Evolutionary conservation across 108 stramenopile species (phyloP).

Genomic region (Pinguiococcus pyrenoidosus): DNA sequence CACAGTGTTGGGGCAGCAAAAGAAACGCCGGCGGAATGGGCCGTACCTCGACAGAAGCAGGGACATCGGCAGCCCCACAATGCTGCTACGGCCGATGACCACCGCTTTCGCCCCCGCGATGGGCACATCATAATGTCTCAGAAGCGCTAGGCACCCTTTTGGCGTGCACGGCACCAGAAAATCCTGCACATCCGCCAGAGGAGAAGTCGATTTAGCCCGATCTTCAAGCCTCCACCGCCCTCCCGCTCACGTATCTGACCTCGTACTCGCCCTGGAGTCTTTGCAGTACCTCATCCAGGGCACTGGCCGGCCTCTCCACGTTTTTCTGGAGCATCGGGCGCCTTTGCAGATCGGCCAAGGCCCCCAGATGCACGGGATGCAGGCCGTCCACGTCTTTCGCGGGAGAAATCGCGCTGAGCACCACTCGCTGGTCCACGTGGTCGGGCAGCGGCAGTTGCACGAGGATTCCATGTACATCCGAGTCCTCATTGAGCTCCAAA

Average conservation of each 20-base stretch:
- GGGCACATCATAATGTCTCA: slow-evolving; percentile 34
- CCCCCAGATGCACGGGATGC: slow-evolving; percentile 73
- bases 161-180: slow-evolving; percentile 45
- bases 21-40: too few relatives aligned
- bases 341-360: slow-evolving; percentile 48
- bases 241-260: too few relatives aligned
- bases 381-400: slow-evolving; percentile 94
- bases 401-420: slow-evolving; percentile 29
- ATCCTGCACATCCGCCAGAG: too few relatives aligned
- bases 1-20: too few relatives aligned
- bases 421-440: slow-evolving; percentile 56
- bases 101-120: slow-evolving; percentile 82
- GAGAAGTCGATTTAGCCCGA: too few relatives aligned
- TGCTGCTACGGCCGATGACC: slow-evolving; percentile 72
- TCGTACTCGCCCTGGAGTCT: too few relatives aligned
- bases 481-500: slow-evolving; percentile 54
- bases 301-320: too few relatives aligned
- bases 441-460: slow-evolving; percentile 87
- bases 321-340: too few relatives aligned
- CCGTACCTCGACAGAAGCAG: too few relatives aligned
- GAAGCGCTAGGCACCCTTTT: slow-evolving; percentile 2
- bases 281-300: too few relatives aligned
- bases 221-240: too few relatives aligned
- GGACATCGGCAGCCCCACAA: slow-evolving; percentile 74
- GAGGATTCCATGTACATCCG: slow-evolving; percentile 79